These are phyloP conservation scores for Ballota nigra DNA, from an alignment of 257 asterid species.

Conservation along the genomic window DNA sequence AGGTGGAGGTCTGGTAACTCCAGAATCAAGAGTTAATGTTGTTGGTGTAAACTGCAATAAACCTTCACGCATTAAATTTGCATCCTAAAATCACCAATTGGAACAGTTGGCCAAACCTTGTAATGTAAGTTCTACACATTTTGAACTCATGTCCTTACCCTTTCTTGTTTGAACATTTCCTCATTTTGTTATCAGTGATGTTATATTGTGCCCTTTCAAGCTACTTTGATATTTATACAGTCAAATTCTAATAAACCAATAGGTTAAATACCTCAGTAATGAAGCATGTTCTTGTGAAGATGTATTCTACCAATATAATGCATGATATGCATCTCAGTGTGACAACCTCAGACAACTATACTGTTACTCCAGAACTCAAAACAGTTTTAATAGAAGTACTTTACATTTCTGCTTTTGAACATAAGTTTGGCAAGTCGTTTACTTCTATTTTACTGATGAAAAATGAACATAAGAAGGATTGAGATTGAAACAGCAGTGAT, in stretches of 20 bases:
- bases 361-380: background rate
- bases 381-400: slow-evolving; percentile 1
- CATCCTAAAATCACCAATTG: slow-evolving; percentile 7
- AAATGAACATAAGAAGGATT: background rate
- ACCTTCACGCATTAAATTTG: slow-evolving; percentile 16
- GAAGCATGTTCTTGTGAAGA: slow-evolving; percentile 9
- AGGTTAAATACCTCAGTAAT: slow-evolving; percentile 7
- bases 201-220: slow-evolving; percentile 7
- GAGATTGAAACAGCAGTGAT: slow-evolving; percentile 3
- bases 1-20: slow-evolving; percentile 96
- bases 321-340: slow-evolving; percentile 18
- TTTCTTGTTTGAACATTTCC: slow-evolving; percentile 18
- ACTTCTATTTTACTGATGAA: background rate
- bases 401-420: background rate
- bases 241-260: slow-evolving; percentile 1
- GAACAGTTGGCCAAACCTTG: slow-evolving; percentile 12
- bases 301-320: background rate
- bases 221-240: background rate
- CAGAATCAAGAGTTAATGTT: slow-evolving; percentile 87
- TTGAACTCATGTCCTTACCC: background rate
- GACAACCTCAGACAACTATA: slow-evolving; percentile 14
- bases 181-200: slow-evolving; percentile 8
- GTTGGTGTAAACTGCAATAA: slow-evolving; percentile 77
- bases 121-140: background rate
- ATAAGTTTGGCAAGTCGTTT: background rate